A percentile compares a stretch with the other conserved stretches of the same genome.
Conservation (phyloP, 1,139 yeast genomes). For the Kodamaea anthophila region DNA sequence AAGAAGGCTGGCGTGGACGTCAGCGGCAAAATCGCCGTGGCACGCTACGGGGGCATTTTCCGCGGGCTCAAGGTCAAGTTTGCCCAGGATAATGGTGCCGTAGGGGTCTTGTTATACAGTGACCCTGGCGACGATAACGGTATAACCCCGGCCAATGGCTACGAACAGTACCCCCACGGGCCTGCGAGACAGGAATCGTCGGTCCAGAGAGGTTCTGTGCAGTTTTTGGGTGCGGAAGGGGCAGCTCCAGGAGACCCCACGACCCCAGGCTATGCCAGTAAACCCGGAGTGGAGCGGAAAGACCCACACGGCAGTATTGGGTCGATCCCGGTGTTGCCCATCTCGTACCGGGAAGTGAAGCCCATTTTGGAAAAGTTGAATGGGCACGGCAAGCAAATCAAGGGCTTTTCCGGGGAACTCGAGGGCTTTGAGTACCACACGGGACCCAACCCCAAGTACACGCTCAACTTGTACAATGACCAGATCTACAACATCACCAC, state of each 20-base stretch:
- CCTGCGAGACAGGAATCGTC: conserved; percentile 46
- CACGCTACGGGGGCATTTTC: conserved; percentile 36
- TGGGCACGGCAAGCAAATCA: conserved; percentile 24
- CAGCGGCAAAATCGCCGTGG: conserved; percentile 38
- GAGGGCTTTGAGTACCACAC: conserved; percentile 36
- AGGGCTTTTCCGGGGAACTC: conserved; percentile 37
- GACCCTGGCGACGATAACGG: conserved; percentile 44
- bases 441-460: conserved; percentile 43
- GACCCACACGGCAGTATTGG: conserved; percentile 40
- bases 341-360: conserved; percentile 40
- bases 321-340: conserved; percentile 43
- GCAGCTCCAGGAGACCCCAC: conserved; percentile 83
- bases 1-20: conserved; percentile 29
- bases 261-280: conserved; percentile 76
- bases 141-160: conserved; percentile 39
- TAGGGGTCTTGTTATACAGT: conserved; percentile 37
- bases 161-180: conserved; percentile 38
- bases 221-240: conserved; percentile 58
- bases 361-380: conserved; percentile 40
- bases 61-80: conserved; percentile 44
- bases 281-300: conserved; percentile 41
- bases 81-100: conserved; percentile 44
- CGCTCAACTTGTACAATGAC: conserved; percentile 38
- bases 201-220: conserved; percentile 66
- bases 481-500: conserved; percentile 40